Conservation (phyloP, 768 basidiomycete genomes). For the Russula vinacea region DNA sequence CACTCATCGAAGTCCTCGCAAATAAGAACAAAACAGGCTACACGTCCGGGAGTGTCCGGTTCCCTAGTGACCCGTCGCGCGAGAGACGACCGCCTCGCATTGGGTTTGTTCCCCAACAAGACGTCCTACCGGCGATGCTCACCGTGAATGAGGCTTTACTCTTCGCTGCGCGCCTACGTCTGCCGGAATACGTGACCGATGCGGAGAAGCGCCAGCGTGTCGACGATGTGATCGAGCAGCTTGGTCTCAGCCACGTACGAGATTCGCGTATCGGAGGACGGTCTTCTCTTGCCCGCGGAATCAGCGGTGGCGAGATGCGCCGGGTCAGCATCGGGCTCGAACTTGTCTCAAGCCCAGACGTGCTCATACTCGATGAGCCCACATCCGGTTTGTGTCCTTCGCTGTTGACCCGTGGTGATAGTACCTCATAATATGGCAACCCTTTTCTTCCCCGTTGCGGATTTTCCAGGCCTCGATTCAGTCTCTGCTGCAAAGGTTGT, state of each 20-base stretch:
- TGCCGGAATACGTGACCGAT: constrained; percentile 68
- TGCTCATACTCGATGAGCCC: constrained; percentile 63
- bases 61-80: constrained; percentile 44
- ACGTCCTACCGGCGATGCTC: constrained; percentile 68
- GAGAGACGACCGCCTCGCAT: constrained; percentile 47
- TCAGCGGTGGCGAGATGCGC: constrained; percentile 67
- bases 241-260: constrained; percentile 69
- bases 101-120: constrained; percentile 86
- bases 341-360: constrained; percentile 56
- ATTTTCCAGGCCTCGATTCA: constrained; percentile 40
- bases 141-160: constrained; percentile 60
- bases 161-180: constrained; percentile 80
- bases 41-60: constrained; percentile 57
- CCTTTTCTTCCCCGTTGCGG: constrained; percentile 30
- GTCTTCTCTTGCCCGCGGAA: constrained; percentile 62
- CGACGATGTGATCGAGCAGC: constrained; percentile 64
- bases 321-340: constrained; percentile 57
- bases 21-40: constrained; percentile 75
- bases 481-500: constrained; percentile 39
- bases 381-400: constrained; percentile 54
- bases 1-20: constrained; percentile 86
- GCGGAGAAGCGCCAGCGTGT: constrained; percentile 66
- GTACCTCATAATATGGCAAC: neutral
- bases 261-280: constrained; percentile 67
- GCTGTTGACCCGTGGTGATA: constrained; percentile 32